Base-by-base conservation (phyloP, 257 asterid species). In the Rehmannia glutinosa region DNA sequence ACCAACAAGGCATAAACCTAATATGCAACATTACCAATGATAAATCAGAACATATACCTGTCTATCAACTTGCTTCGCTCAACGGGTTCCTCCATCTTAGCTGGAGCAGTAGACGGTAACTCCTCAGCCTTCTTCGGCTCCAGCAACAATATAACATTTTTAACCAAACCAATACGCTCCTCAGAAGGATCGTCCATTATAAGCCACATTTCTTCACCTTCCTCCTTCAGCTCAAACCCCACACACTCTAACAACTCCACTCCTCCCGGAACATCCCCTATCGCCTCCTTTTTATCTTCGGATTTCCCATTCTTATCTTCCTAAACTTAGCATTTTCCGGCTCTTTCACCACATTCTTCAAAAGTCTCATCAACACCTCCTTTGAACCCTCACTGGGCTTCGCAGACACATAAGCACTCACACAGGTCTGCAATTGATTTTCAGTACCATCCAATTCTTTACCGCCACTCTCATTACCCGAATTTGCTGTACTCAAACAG, bases 301-400 rank as follows among this genome's bases (percentile, higher is more conserved):
- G 90, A 79, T 94, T 94, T 68, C 93, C 98, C 80, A 87, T 75
- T 54, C 99, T 78, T 33, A 94, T 76, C 81, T 83, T 94, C 84
- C 99, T 85, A 79, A 87, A 94, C 84, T 91, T 94, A 0, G 80
- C 84, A 67, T 91, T 94, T 36, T 72, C 93, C 0, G 96, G 99
- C 43, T 94, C 98, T 52, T 64, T 85, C 45, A 78, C 76, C 41
- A 91, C 72, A 81, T 91, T 94, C 78, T 72, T 82, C 75, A 94
- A 78, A 52, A 94, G 73, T 67, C 78, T 85, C 15, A 80, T 46
- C 57, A 94, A 68, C 62, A 94, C 93, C 70, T 94, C 97, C 25
- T 71, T 62, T 3, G 95, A 81, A 15, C 78, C 87, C 68, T 82
- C 91, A 0, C 80, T 77, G 3, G 96, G 91, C 11, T 84, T 87